Percentiles rank a stretch among this genome's conserved stretches.
These are phyloP conservation scores for Rhizophlyctis rosea DNA, from an alignment of 192 early-diverging fungal genomes.

Conservation along the genomic window DNA sequence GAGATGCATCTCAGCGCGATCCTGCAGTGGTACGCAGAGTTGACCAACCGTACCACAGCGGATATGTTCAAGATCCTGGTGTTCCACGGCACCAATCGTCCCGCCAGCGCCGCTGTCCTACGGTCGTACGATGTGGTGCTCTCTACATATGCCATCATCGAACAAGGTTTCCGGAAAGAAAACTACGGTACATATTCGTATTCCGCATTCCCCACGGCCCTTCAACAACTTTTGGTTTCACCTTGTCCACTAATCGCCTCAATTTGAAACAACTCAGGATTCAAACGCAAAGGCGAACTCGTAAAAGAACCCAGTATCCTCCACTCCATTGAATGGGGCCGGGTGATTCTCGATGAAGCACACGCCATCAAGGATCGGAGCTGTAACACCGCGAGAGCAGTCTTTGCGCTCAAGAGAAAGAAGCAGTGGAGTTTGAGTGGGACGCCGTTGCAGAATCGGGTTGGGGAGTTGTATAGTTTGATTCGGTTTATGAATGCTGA, in stretches of 20 bases:
- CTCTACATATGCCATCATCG: constrained; percentile 69
- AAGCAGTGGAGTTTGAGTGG: constrained; percentile 84
- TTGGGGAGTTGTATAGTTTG: constrained; percentile 89
- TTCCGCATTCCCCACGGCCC: too few relatives aligned
- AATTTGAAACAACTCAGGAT: too few relatives aligned
- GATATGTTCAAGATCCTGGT: constrained; percentile 62
- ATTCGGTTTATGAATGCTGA: constrained; percentile 84
- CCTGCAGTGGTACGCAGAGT: constrained; percentile 83
- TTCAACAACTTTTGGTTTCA: too few relatives aligned
- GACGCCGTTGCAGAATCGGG: constrained; percentile 90
- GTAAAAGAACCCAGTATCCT: constrained; percentile 64
- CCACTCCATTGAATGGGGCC: constrained; percentile 75
- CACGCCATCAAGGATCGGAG: constrained; percentile 90
- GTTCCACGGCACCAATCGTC: constrained; percentile 72
- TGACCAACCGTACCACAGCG: constrained; percentile 57
- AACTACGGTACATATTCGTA: too few relatives aligned
- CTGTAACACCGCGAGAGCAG: constrained; percentile 79
- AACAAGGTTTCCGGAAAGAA: constrained; percentile 69
- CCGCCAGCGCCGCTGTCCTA: constrained; percentile 45
- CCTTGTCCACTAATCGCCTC: too few relatives aligned
- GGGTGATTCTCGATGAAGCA: constrained; percentile 79
- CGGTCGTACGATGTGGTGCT: constrained; percentile 69
- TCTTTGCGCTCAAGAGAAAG: constrained; percentile 66
- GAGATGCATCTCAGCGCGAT: constrained; percentile 64
- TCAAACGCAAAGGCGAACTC: constrained; percentile 58